Percentiles rank a stretch among this genome's conserved stretches.
Evolutionary conservation across 208 protist genomes (phyloP).

Genomic region (Angomonas ambiguus): DNA sequence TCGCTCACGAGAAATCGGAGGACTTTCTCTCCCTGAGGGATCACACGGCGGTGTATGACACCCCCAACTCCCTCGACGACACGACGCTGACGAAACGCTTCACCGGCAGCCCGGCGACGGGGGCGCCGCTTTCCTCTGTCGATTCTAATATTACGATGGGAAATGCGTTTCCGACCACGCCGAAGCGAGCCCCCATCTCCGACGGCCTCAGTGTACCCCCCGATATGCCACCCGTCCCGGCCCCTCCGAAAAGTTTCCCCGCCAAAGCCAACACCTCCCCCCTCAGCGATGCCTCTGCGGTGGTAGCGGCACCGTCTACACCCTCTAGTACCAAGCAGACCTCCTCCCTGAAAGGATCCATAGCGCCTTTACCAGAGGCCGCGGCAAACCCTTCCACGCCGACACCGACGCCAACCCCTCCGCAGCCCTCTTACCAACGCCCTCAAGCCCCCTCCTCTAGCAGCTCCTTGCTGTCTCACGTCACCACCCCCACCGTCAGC

Average conservation of each 20-base stretch:
- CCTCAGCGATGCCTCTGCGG: neutral
- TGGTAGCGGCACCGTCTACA: neutral
- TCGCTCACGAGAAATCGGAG: neutral
- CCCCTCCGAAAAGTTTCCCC: neutral
- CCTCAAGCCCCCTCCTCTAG: neutral
- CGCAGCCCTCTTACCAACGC: neutral
- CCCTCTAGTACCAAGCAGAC: neutral
- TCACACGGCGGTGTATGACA: neutral
- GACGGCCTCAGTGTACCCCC: neutral
- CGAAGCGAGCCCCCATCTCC: neutral
- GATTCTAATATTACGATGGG: neutral
- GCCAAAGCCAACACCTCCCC: neutral
- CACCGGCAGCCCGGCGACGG: slow-evolving; percentile 2
- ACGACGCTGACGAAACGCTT: neutral
- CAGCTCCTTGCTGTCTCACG: neutral
- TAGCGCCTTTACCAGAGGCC: no score
- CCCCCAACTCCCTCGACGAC: neutral
- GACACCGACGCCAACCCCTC: neutral
- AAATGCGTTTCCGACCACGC: neutral
- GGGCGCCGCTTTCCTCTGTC: slow-evolving; percentile 4
- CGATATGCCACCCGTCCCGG: neutral
- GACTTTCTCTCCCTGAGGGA: neutral
- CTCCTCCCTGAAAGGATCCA: neutral
- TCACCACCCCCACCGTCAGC: neutral
- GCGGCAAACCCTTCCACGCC: no score